Base-by-base conservation (phyloP, 139 green algal species). In the Chlorella sorokiniana region DNA sequence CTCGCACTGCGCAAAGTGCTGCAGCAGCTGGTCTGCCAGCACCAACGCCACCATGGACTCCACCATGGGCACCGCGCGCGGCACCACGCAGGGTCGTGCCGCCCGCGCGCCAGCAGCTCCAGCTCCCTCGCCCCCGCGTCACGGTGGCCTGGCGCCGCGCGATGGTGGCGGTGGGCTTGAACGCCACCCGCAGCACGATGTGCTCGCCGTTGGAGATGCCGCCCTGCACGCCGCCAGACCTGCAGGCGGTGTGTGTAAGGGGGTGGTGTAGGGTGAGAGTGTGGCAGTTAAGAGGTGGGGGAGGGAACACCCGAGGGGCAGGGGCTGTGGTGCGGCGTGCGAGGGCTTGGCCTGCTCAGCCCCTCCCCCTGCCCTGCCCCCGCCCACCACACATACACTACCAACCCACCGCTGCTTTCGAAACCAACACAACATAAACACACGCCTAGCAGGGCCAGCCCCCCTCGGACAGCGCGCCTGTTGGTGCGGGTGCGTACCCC, bases 81-180 rank as follows among this genome's bases (percentile, higher is more conserved):
- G 97, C 41, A 99, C 96, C 22, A 99, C 97, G 84, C 97, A 99
- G 0, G 93, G 83, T 99, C 97, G 83, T 99, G 96, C 4, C 96
- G 88, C 4, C 96, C 96, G 3, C 92, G 88, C 27, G 96, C 96
- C n/a, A 91, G 84, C 83, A 99, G 90, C 84, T 98, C 92, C 31
- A 91, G 91, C 70, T 98, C n/a, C 95, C 62, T 93, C 45, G 22
- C 91, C 92, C 31, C 87, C 87, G 9, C 93, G n/a, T 91, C 27
- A 98, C 95, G 11, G 95, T 98, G n/a, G 92, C 86, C 89, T 98
- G 95, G 85, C 89, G 90, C 62, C 89, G 84, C 68, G 89, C 88
- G 75, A 99, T 99, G 40, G 97, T 99, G 51, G 92, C 96, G 4
- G 97, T 99, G 61, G 97, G 97, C 89, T 99, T 99, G 93, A 99